Evolutionary conservation across 441 rosid genomes (phyloP), one percentile per base, ranked within the genome.

Genomic region (Eutrema salsugineum): DNA sequence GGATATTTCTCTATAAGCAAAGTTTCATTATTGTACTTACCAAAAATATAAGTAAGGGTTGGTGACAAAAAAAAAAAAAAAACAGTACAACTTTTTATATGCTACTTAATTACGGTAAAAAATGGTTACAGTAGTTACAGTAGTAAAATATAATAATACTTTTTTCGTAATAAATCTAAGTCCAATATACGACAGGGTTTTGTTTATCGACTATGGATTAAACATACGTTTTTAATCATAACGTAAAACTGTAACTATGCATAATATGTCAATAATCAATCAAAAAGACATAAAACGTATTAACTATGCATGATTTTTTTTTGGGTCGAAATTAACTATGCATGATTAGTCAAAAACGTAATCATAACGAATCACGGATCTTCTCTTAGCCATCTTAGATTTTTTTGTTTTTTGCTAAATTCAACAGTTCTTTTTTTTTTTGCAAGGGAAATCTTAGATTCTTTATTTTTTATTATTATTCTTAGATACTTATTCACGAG

Each of bases 11-110:
- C 44, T 57, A 8, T 36, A 7, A 57, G 16, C 11, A 58, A 20
- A 12, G 64, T 39, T 59, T 59, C 64, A 59, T 59, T 39, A 39
- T 39, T 59, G 47, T 12, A 59, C 63, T 59, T 58, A 22, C 63
- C 47, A 22, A 38, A 58, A 38, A 22, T 58, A 27, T 38, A 38
- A 3, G 14, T 30, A 33, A 55, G 9, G 19, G 15, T 43, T 3
- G n/a, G n/a, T 15, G 6, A 43, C 6, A 15, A 19, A 20, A 15
- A 0, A 11, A 17, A 17, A 42, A 6, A 42, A n/a, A 57, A 35
- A 35, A 11, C 27, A 57, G 44, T 35, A 16, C 1, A 10, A 16
- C 10, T 10, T 32, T 15, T n/a, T 55, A 5, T 4, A 35, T 56
- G 43, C 15, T 33, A 33, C 15, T 16, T 10, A 35, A 17, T 56